Percentiles rank a stretch among this genome's conserved stretches.
These are phyloP conservation scores for Musa schizocarpa DNA, from an alignment of 176 grass and related monocot species.

Conservation along the genomic window DNA sequence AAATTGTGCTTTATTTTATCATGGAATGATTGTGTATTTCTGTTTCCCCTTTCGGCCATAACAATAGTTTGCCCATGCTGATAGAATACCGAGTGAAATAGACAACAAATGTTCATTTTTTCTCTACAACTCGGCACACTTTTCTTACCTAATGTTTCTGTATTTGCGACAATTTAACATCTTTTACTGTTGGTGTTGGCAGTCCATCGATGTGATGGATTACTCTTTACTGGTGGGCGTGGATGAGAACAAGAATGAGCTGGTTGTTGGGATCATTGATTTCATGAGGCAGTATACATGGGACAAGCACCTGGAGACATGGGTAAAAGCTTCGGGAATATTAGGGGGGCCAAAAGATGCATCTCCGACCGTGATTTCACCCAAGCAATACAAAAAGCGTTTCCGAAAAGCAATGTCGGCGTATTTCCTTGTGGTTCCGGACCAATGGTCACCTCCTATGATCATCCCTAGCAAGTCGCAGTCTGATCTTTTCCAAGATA, in stretches of 20 bases:
- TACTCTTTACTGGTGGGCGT: constrained; percentile 96
- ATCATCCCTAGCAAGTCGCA: constrained; percentile 40
- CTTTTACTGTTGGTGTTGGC: constrained; percentile 20
- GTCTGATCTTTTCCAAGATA: constrained; percentile 30
- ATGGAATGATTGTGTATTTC: too few relatives aligned
- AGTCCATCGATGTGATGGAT: constrained; percentile 98
- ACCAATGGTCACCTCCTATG: constrained; percentile 75
- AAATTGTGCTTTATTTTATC: too few relatives aligned
- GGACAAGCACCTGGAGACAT: constrained; percentile 99
- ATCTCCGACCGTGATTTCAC: constrained; percentile 82
- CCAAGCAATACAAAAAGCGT: constrained; percentile 90
- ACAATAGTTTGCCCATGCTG: too few relatives aligned
- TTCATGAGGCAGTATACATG: constrained; percentile 99
- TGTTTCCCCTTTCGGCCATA: too few relatives aligned
- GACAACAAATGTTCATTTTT: neutral
- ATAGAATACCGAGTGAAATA: too few relatives aligned
- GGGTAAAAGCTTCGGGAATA: constrained; percentile 86
- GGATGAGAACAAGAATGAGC: constrained; percentile 90
- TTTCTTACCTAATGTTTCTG: constrained; percentile 6
- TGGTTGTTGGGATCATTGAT: constrained; percentile 94
- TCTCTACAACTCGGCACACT: constrained; percentile 12
- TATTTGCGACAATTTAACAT: constrained; percentile 18
- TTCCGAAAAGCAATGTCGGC: constrained; percentile 96
- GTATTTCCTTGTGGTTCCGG: constrained; percentile 94
- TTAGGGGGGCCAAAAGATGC: constrained; percentile 68